A percentile compares a stretch with the other conserved stretches of the same genome.
Conservation (phyloP, 306 rosid genomes). For the Trifolium subterraneum region DNA sequence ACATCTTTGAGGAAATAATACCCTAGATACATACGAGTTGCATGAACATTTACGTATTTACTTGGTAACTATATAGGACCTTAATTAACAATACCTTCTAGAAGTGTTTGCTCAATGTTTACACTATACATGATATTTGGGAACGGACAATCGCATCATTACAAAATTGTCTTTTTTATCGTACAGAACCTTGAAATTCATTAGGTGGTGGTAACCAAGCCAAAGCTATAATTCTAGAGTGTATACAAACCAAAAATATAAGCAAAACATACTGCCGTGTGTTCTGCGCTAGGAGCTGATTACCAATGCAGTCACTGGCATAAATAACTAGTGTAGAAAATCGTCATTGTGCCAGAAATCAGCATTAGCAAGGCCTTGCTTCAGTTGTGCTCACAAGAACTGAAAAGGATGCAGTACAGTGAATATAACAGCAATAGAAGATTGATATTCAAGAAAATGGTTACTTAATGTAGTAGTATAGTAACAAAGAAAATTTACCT, state of each 20-base stretch:
- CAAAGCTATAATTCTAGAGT: slow-evolving; percentile 32
- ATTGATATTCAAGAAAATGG: slow-evolving; percentile 28
- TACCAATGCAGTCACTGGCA: slow-evolving; percentile 30
- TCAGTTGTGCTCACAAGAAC: slow-evolving; percentile 12
- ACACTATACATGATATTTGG: slow-evolving; percentile 33
- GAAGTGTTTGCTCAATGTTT: slow-evolving; percentile 35
- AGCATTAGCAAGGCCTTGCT: slow-evolving; percentile 24
- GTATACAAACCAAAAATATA: slow-evolving; percentile 41
- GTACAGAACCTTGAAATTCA: slow-evolving; percentile 37
- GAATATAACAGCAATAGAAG: slow-evolving; percentile 24
- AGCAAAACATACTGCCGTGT: not conserved
- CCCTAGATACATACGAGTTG: slow-evolving; percentile 24
- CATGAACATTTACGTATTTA: slow-evolving; percentile 18
- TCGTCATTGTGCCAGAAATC: slow-evolving; percentile 31
- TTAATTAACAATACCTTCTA: slow-evolving; percentile 12
- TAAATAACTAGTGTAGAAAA: slow-evolving; percentile 24
- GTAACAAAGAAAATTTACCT: slow-evolving; percentile 31
- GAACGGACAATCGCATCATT: no score
- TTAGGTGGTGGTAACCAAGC: slow-evolving; percentile 25
- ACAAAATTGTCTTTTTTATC: slow-evolving; percentile 17
- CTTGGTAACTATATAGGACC: slow-evolving; percentile 20
- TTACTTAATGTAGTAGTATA: slow-evolving; percentile 6
- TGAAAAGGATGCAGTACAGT: slow-evolving; percentile 34
- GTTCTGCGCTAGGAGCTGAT: slow-evolving; percentile 25
- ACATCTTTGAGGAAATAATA: slow-evolving; percentile 13